Evolutionary conservation across 2,329 filamentous ascomycete species (phyloP), one percentile per base, ranked within the genome.

Genomic region (Diaporthe destruens): DNA sequence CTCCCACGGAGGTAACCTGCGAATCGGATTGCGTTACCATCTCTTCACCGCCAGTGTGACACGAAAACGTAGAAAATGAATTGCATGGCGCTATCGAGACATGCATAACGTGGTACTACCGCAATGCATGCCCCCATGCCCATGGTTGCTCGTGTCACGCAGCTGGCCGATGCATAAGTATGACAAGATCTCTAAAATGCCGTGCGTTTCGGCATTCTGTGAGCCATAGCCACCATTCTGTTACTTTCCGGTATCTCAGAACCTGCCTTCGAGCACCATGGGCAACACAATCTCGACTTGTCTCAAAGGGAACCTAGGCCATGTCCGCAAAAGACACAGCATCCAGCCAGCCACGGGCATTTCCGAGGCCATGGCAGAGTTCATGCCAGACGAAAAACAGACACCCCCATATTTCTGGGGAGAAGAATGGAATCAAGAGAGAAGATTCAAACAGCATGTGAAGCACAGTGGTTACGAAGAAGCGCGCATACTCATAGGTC

Each of bases 31-130:
- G 44, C 44, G 29, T 51, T 23, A 25, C 11, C 32, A n/a, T 12
- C 14, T 65, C 61, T 65, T 65, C 61, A 65, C 61, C 61, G 61
- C 61, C 61, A 65, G 44, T 65, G 61, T 65, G 61, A 65, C 61
- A 65, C 61, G 61, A 65, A 53, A 65, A 65, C 44, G 61, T 65
- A 65, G 61, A 65, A 51, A 51, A 65, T 36, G n/a, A 65, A 51
- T 51, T 65, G 61, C 61, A 65, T 65, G 44, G 61, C 61, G 32
- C 61, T 51, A 51, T 65, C 32, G 61, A 51, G 61, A 25, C 42
- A 36, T 65, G 61, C 61, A 65, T 65, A 16, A 49, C 25, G 34
- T 65, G 61, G 61, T 65, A 65, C 61, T 44, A 65, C 44, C 61
- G 14, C 61, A 18, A 12, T 65, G 44, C 42, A 14, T 20, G 14